Conservation (phyloP, 2,329 filamentous ascomycete species). For the Emmonsia crescens region DNA sequence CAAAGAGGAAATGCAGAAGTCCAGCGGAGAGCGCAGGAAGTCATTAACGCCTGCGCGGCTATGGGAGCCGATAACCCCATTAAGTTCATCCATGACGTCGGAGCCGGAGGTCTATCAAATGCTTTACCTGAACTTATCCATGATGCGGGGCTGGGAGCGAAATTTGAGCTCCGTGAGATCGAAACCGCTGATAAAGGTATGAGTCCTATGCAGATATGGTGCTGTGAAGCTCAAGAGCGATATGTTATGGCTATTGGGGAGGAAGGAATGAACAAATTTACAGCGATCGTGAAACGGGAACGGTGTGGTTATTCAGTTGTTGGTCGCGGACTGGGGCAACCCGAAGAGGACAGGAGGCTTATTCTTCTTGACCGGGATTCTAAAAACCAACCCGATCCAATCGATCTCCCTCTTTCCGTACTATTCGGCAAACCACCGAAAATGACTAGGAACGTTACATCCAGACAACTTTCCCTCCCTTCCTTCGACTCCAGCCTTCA, state of each 20-base stretch:
- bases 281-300: constrained; percentile 63
- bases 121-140: constrained; percentile 83
- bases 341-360: constrained; percentile 59
- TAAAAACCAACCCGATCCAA: constrained; percentile 61
- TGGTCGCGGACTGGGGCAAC: constrained; percentile 57
- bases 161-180: constrained; percentile 87
- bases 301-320: constrained; percentile 89
- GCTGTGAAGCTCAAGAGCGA: constrained; percentile 90
- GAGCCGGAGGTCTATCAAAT: constrained; percentile 76
- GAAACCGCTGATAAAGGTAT: constrained; percentile 84
- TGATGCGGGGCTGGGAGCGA: constrained; percentile 81
- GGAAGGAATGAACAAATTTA: constrained; percentile 63
- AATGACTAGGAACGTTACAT: constrained; percentile 62
- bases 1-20: constrained; percentile 96
- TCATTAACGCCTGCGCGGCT: constrained; percentile 86
- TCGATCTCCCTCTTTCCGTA: constrained; percentile 79
- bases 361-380: constrained; percentile 75
- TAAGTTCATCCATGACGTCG: constrained; percentile 94
- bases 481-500: constrained; percentile 66
- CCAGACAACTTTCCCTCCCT: constrained; percentile 55
- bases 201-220: constrained; percentile 96
- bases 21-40: constrained; percentile 89
- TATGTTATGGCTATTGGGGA: constrained; percentile 85
- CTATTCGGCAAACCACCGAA: constrained; percentile 83
- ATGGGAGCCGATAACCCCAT: constrained; percentile 81